phyloP scores from a whole-genome alignment of 805 yeast species.

The Metschnikowia arizonensis region DNA sequence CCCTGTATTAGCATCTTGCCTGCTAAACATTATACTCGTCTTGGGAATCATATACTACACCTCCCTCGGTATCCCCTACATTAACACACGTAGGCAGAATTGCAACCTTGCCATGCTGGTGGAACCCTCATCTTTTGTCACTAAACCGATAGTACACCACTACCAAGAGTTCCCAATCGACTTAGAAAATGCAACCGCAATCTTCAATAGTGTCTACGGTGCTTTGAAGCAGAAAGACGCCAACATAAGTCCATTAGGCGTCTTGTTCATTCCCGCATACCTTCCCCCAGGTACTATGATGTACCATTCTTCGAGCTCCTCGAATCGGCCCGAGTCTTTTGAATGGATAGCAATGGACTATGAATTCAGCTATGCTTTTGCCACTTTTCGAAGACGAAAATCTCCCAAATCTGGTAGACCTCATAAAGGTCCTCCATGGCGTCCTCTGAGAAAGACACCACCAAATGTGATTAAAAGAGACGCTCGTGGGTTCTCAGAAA shows the following conservation, averaged over 20 bases:
- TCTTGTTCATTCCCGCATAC: constrained; percentile 55
- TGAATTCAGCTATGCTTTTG: constrained; percentile 55
- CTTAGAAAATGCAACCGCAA: constrained; percentile 47
- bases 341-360: constrained; percentile 68
- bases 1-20: not conserved
- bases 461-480: not conserved
- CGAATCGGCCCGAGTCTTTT: constrained; percentile 39
- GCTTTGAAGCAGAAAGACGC: constrained; percentile 50
- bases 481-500: not conserved
- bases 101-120: not conserved
- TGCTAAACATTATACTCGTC: not conserved
- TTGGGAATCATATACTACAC: not conserved
- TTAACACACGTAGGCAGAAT: not conserved
- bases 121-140: not conserved
- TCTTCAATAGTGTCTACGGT: constrained; percentile 52
- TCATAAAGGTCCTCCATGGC: not conserved
- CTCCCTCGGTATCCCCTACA: not conserved
- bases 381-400: constrained; percentile 18
- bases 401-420: constrained; percentile 3
- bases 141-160: constrained; percentile 2
- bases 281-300: constrained; percentile 56
- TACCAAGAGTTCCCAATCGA: constrained; percentile 26
- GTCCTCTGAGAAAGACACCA: not conserved
- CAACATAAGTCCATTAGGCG: constrained; percentile 53
- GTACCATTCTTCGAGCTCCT: constrained; percentile 48